phyloP scores from a whole-genome alignment of 129 eudicot species.

The Smallanthus sonchifolius region DNA sequence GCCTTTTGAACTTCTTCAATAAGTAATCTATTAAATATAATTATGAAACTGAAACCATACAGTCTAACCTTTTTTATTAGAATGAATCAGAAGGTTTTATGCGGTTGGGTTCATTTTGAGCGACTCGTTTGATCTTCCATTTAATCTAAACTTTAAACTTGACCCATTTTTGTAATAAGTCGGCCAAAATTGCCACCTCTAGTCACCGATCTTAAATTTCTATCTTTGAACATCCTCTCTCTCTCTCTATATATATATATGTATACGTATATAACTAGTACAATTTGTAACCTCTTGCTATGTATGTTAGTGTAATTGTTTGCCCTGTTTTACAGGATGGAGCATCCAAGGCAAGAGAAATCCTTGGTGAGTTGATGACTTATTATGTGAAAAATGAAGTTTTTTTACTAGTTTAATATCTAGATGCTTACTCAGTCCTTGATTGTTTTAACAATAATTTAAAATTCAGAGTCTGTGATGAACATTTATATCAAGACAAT shows the following conservation, averaged over 20 bases:
- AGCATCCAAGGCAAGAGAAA: constrained; percentile 62
- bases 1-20: background rate
- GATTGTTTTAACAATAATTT: constrained; percentile 4
- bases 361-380: constrained; percentile 54
- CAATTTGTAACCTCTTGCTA: background rate
- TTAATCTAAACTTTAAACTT: background rate
- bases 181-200: background rate
- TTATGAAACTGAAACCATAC: background rate
- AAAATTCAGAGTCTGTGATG: constrained; percentile 68
- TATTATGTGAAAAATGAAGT: background rate
- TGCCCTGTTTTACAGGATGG: constrained; percentile 62
- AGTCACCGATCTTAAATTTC: background rate
- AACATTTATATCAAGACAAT: constrained; percentile 83
- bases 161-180: background rate
- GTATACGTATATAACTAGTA: background rate
- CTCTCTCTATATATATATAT: background rate
- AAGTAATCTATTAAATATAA: background rate
- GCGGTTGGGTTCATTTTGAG: background rate
- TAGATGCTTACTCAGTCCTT: background rate
- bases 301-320: background rate
- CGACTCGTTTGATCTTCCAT: background rate
- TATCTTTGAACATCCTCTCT: background rate
- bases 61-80: background rate
- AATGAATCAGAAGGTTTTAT: background rate
- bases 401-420: background rate